Base-by-base conservation (phyloP, 2,329 filamentous ascomycete genomes). In the Herpotrichia juniperi region DNA sequence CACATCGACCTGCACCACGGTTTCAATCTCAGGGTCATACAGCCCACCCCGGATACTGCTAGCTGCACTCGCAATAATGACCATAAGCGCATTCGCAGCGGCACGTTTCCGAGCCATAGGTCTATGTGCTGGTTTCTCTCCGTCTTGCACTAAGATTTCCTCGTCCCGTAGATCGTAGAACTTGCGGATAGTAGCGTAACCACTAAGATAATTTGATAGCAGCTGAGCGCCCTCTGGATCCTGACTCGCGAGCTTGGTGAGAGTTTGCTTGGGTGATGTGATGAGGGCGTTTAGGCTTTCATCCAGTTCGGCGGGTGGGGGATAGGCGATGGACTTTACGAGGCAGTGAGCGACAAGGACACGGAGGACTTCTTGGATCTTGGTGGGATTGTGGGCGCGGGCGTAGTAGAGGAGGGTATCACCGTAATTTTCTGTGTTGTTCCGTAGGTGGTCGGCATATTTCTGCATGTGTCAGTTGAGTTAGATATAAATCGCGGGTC, bases 21-120 rank as follows among this genome's bases (percentile, higher is more conserved):
- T 87, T 66, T 93, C 89, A 11, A 90, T 84, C 16, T 85, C 83
- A 21, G 87, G 86, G 67, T 97, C 93, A 70, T 92, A 96, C 2
- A 97, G 79, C 1, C 93, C 93, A 49, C 93, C 93, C 51, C 90
- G 89, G 63, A 97, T 96, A 68, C 91, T 93, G 72, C 96, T 92
- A 51, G 90, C 89, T 2, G 93, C 88, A 68, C 90, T 94, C 48
- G 87, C 85, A 62, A 97, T 89, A 52, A 96, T 88, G n/a, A 91
- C 88, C 37, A 91, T 81, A 44, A 97, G 79, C 1, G 91, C 88
- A 37, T 84, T 81, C 0, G 88, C 90, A 4, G 93, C 87, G 59
- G 88, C 85, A 48, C 85, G 84, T 59, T 87, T 89, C 17, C 87
- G 79, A 11, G 83, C 79, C 19, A 87, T 76, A 0, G 86, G 81